Conservation (phyloP, 257 asterid genomes). For the Nemophila menziesii region DNA sequence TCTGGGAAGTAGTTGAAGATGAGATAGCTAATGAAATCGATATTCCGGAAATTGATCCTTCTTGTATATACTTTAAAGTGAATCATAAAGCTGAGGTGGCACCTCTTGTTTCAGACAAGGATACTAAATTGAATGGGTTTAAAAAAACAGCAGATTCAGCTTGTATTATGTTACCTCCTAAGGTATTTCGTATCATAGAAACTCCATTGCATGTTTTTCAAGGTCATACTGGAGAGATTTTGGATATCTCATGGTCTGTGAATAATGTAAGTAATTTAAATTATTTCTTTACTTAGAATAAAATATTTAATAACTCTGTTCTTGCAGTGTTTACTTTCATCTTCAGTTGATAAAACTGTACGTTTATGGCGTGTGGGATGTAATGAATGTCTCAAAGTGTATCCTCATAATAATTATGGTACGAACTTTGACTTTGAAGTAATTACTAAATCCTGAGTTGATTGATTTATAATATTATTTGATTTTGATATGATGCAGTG, state of each 20-base stretch:
- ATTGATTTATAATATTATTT: background rate
- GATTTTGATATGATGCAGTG: conserved; percentile 42
- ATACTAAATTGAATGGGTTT: conserved; percentile 29
- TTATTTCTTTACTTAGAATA: background rate
- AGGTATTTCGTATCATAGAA: conserved; percentile 63
- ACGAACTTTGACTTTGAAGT: conserved; percentile 4
- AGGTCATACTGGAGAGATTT: conserved; percentile 64
- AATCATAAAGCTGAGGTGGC: conserved; percentile 55
- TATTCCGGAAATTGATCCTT: conserved; percentile 59
- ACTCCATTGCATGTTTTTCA: conserved; percentile 61
- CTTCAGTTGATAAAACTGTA: conserved; percentile 82
- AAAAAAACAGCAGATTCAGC: conserved; percentile 62
- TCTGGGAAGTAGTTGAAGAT: conserved; percentile 88
- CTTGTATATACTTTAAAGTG: conserved; percentile 70
- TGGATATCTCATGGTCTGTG: conserved; percentile 83
- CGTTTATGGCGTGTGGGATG: conserved; percentile 84
- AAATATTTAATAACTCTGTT: conserved; percentile 9
- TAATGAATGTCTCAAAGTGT: conserved; percentile 60
- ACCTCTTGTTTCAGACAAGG: conserved; percentile 47
- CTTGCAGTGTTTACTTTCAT: conserved; percentile 67
- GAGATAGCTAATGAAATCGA: conserved; percentile 46
- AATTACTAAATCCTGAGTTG: background rate
- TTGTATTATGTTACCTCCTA: conserved; percentile 67
- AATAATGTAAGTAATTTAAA: conserved; percentile 42
- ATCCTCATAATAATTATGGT: conserved; percentile 79